A percentile compares a stretch with the other conserved stretches of the same genome.
Conservation (phyloP, 495 filamentous ascomycete species). For the Podospora comata region DNA sequence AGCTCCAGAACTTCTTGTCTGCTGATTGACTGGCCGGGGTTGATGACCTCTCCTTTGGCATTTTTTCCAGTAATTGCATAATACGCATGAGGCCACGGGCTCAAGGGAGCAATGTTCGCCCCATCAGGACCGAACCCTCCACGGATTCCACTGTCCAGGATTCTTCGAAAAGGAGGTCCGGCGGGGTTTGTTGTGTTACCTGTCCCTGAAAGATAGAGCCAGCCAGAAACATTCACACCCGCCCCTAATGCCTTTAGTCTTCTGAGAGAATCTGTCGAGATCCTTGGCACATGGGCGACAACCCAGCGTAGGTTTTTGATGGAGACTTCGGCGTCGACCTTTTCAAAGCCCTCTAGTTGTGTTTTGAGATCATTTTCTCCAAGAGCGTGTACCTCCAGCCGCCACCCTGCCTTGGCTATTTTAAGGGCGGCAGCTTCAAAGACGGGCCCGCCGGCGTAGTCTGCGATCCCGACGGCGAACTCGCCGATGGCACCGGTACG, state of each 20-base stretch:
- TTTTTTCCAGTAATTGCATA: slow-evolving; percentile 33
- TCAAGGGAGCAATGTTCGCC: slow-evolving; percentile 32
- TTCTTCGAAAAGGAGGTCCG: slow-evolving; percentile 26
- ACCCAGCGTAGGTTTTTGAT: slow-evolving; percentile 29
- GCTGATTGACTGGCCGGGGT: slow-evolving; percentile 23
- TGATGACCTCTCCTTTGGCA: slow-evolving; percentile 27
- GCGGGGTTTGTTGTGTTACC: slow-evolving; percentile 21
- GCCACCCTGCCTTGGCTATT: slow-evolving; percentile 29
- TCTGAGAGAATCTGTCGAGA: slow-evolving; percentile 24
- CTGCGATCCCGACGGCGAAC: slow-evolving; percentile 19
- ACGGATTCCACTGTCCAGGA: slow-evolving; percentile 28
- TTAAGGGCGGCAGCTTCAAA: slow-evolving; percentile 21
- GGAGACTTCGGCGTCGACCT: slow-evolving; percentile 11
- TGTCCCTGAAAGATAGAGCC: slow-evolving; percentile 25
- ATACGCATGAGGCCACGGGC: slow-evolving; percentile 30
- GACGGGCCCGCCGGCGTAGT: slow-evolving; percentile 27
- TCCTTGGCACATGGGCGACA: slow-evolving; percentile 30
- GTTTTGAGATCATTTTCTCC: slow-evolving; percentile 17
- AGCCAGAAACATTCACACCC: slow-evolving; percentile 30
- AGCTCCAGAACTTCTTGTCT: slow-evolving; percentile 24
- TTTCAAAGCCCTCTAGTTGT: slow-evolving; percentile 27
- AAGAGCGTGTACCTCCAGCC: slow-evolving; percentile 31
- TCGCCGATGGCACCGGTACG: slow-evolving; percentile 33
- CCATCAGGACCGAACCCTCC: slow-evolving; percentile 31
- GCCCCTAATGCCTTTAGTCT: slow-evolving; percentile 29